These are phyloP conservation scores for Quercus aquifolioides DNA, from an alignment of 306 rosid genomes.

Conservation along the genomic window DNA sequence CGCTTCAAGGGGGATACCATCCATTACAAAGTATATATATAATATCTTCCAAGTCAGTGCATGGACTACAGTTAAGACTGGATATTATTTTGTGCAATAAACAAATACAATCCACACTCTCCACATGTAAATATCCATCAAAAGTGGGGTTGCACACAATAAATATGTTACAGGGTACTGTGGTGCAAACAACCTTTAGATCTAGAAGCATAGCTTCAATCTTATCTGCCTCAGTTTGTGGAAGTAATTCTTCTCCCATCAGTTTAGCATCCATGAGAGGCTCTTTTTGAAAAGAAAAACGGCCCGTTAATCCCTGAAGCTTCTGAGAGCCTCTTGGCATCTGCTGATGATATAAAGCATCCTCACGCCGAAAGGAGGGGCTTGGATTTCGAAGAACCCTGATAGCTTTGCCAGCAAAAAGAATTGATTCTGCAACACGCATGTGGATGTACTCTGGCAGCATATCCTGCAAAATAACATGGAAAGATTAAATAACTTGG, in stretches of 20 bases:
- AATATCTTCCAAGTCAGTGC: not conserved
- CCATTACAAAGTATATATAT: not conserved
- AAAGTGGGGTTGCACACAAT: not conserved
- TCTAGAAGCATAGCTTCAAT: slow-evolving; percentile 88
- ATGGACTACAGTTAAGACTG: not conserved
- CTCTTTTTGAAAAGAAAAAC: slow-evolving; percentile 64
- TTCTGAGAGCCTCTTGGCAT: slow-evolving; percentile 66
- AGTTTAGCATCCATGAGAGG: slow-evolving; percentile 44
- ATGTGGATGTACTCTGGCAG: slow-evolving; percentile 87
- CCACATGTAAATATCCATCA: slow-evolving; percentile 6
- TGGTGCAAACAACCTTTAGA: slow-evolving; percentile 60
- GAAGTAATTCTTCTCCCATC: slow-evolving; percentile 81
- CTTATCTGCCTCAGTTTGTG: slow-evolving; percentile 91
- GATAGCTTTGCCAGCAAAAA: slow-evolving; percentile 95
- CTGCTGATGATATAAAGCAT: slow-evolving; percentile 48
- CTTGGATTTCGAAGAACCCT: slow-evolving; percentile 91
- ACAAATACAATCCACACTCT: not conserved
- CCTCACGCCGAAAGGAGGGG: slow-evolving; percentile 65
- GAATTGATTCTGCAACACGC: slow-evolving; percentile 86
- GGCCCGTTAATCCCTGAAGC: slow-evolving; percentile 59
- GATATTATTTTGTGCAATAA: not conserved
- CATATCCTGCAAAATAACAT: slow-evolving; percentile 70
- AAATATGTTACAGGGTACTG: not conserved
- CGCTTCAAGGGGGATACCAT: not conserved
- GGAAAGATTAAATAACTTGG: not conserved